Percentiles rank a stretch among this genome's conserved stretches.
Conservation (phyloP, 1,284 basidiomycete genomes). For the Afroboletus lepidellus region DNA sequence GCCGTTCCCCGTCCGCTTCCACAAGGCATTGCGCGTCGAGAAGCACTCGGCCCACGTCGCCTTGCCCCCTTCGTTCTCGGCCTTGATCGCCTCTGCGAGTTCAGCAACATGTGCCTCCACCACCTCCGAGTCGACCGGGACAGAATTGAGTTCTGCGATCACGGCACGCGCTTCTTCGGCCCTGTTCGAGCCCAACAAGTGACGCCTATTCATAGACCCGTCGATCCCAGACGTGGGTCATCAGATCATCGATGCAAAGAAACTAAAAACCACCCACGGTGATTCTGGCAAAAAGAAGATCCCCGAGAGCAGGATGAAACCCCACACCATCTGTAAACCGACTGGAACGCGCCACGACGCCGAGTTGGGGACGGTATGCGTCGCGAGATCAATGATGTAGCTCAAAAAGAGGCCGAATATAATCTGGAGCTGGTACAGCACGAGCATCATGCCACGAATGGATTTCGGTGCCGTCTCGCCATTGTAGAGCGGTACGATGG, state of each 20-base stretch:
- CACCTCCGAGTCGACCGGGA: constrained; percentile 57
- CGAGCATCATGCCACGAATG: constrained; percentile 69
- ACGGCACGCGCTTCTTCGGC: constrained; percentile 56
- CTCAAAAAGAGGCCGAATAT: constrained; percentile 18
- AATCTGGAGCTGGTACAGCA: constrained; percentile 75
- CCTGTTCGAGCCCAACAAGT: constrained; percentile 49
- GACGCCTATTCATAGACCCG: constrained; percentile 48
- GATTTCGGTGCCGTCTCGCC: constrained; percentile 78
- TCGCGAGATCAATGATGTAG: constrained; percentile 29
- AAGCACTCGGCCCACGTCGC: constrained; percentile 81
- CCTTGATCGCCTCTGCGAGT: constrained; percentile 63
- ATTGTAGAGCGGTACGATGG: constrained; percentile 78
- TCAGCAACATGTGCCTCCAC: constrained; percentile 69
- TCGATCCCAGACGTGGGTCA: background rate
- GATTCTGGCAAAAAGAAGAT: constrained; percentile 78
- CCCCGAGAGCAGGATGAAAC: constrained; percentile 64
- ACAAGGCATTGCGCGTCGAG: constrained; percentile 63
- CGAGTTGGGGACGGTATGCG: constrained; percentile 50
- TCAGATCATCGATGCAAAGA: background rate
- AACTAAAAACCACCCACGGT: constrained; percentile 44
- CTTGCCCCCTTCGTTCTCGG: constrained; percentile 75
- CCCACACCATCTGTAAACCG: constrained; percentile 67
- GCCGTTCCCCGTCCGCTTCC: constrained; percentile 70
- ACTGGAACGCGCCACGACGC: constrained; percentile 76
- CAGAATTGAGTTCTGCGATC: constrained; percentile 64